phyloP scores from a whole-genome alignment of 495 filamentous ascomycete genomes.

The Hypoxylon intermedium region DNA sequence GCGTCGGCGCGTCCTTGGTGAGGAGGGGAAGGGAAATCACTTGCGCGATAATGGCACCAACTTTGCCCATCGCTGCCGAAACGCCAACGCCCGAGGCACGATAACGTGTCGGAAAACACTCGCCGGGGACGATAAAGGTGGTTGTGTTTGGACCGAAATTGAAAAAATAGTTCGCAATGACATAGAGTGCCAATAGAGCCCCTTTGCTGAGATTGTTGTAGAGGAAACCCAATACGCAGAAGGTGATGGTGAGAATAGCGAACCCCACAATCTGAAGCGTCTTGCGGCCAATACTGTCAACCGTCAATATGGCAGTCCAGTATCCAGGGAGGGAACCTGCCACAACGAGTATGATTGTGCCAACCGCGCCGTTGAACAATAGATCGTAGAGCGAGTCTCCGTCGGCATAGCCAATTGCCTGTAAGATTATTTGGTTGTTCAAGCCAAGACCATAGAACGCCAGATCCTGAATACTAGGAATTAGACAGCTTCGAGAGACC shows the following conservation, averaged over 20 bases:
- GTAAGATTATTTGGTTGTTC: slow-evolving; percentile 74
- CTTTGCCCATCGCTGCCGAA: slow-evolving; percentile 80
- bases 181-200: slow-evolving; percentile 73
- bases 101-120: slow-evolving; percentile 89
- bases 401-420: slow-evolving; percentile 66
- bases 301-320: slow-evolving; percentile 72
- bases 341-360: slow-evolving; percentile 76
- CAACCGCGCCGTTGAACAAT: slow-evolving; percentile 73
- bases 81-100: slow-evolving; percentile 85
- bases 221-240: slow-evolving; percentile 74
- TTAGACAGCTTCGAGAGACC: slow-evolving; percentile 2
- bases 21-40: slow-evolving; percentile 59
- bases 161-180: slow-evolving; percentile 78
- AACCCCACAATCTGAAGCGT: slow-evolving; percentile 82
- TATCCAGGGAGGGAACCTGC: slow-evolving; percentile 82
- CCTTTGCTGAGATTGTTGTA: slow-evolving; percentile 61
- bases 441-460: slow-evolving; percentile 83
- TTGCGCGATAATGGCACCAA: slow-evolving; percentile 74
- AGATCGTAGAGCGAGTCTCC: slow-evolving; percentile 69
- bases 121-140: slow-evolving; percentile 89
- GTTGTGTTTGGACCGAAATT: slow-evolving; percentile 81
- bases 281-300: slow-evolving; percentile 80
- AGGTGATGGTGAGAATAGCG: slow-evolving; percentile 72
- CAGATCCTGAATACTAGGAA: slow-evolving; percentile 45
- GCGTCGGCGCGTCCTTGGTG: slow-evolving; percentile 47